These are phyloP conservation scores for Geranomyces michiganensis DNA, from an alignment of 192 early-diverging fungal species.

Conservation along the genomic window DNA sequence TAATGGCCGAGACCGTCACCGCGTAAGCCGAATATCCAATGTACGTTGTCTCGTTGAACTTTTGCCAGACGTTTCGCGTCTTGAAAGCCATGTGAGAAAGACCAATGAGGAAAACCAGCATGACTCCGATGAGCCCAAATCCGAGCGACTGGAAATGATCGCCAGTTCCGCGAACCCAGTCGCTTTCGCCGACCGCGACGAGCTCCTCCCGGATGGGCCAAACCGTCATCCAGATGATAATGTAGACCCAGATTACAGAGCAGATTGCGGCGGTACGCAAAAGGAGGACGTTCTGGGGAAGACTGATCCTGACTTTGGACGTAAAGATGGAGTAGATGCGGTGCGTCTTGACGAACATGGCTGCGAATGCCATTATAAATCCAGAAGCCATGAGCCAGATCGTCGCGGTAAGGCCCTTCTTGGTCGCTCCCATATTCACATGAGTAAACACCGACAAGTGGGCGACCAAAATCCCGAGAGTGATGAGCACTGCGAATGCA, in stretches of 20 bases:
- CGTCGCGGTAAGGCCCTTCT: conserved; percentile 2
- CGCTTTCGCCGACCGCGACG: conserved; percentile 16
- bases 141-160: conserved; percentile 15
- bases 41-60: conserved; percentile 16
- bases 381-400: conserved; percentile 26
- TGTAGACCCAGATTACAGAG: conserved; percentile 21
- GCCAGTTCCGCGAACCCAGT: conserved; percentile 27
- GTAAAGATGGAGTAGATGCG: conserved; percentile 23
- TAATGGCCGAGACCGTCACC: conserved; percentile 22
- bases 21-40: conserved; percentile 27
- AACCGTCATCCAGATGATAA: conserved; percentile 14
- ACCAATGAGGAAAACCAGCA: conserved; percentile 12
- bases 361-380: conserved; percentile 16
- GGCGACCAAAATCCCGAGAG: conserved; percentile 13
- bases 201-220: conserved; percentile 20
- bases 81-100: conserved; percentile 19
- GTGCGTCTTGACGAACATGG: conserved; percentile 27
- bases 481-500: neutral
- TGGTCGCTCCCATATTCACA: conserved; percentile 21
- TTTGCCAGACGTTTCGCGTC: conserved; percentile 25
- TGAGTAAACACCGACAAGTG: conserved; percentile 20
- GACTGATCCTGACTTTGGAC: conserved; percentile 7
- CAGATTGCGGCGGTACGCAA: conserved; percentile 2
- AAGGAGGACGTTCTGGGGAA: conserved; percentile 7
- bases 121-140: conserved; percentile 16